These are phyloP conservation scores for Nicotiana attenuata DNA, from an alignment of 257 asterid species.

Conservation along the genomic window DNA sequence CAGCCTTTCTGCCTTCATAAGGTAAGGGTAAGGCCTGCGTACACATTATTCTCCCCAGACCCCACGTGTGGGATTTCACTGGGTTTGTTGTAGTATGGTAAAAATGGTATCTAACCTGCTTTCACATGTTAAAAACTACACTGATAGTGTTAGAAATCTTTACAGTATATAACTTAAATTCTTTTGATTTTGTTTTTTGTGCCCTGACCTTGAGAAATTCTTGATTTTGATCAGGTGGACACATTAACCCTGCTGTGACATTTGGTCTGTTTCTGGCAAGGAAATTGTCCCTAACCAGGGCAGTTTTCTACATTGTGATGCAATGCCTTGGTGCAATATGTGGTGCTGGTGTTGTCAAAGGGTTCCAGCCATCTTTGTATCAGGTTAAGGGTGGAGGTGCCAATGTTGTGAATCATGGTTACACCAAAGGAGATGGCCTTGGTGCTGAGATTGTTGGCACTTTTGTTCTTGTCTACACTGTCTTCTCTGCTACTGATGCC, in stretches of 20 bases:
- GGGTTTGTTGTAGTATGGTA: too few species aligned
- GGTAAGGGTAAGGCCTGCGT: too few species aligned
- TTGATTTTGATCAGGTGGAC: constrained; percentile 53
- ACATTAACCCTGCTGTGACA: constrained; percentile 82
- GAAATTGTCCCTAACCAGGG: constrained; percentile 61
- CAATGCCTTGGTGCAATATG: constrained; percentile 81
- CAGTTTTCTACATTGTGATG: constrained; percentile 70
- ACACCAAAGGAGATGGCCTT: constrained; percentile 70
- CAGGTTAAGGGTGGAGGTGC: constrained; percentile 59
- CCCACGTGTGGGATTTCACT: too few species aligned
- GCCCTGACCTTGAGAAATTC: neutral
- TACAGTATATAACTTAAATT: neutral
- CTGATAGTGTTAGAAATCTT: neutral
- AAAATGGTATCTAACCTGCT: neutral
- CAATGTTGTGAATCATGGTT: constrained; percentile 53
- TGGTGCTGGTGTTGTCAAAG: constrained; percentile 81
- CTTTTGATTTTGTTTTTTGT: neutral
- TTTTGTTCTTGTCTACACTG: constrained; percentile 72
- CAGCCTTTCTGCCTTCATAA: too few species aligned
- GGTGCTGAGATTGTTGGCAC: constrained; percentile 84
- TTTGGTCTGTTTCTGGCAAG: constrained; percentile 77
- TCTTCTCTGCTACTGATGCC: constrained; percentile 85
- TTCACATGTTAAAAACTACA: neutral
- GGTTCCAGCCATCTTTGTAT: constrained; percentile 52
- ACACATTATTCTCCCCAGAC: too few species aligned